Percentiles rank a stretch among this genome's conserved stretches.
These are phyloP conservation scores for Atkinsonella hypoxylon DNA, from an alignment of 2,329 filamentous ascomycete genomes.

Conservation along the genomic window DNA sequence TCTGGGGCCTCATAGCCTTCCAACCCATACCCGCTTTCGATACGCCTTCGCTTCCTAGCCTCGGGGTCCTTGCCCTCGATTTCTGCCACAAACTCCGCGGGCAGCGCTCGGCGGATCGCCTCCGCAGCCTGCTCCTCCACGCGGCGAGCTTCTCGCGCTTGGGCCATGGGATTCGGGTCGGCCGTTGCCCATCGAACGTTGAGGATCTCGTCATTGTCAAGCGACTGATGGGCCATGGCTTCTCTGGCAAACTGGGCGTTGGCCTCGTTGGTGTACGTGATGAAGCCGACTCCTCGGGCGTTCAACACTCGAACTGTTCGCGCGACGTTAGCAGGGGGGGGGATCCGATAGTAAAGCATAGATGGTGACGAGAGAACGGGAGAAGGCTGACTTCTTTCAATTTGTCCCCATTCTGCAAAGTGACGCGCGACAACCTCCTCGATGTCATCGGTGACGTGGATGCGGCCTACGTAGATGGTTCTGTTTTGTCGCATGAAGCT, in stretches of 20 bases:
- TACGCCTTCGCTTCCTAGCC: conserved; percentile 74
- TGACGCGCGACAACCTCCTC: conserved; percentile 92
- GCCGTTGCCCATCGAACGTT: conserved; percentile 97
- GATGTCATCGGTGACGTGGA: conserved; percentile 93
- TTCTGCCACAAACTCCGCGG: conserved; percentile 83
- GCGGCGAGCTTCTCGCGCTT: conserved; percentile 76
- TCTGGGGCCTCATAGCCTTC: conserved; percentile 91
- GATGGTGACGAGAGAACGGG: not conserved
- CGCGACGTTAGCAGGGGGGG: not conserved
- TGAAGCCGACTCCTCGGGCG: conserved; percentile 79
- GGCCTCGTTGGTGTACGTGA: conserved; percentile 85
- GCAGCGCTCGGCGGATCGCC: conserved; percentile 76
- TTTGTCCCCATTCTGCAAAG: conserved; percentile 91
- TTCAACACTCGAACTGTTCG: conserved; percentile 63
- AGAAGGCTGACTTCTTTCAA: conserved; percentile 53
- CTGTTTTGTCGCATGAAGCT: conserved; percentile 89
- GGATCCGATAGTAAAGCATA: not conserved
- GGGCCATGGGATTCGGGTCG: conserved; percentile 89
- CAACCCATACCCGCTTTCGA: conserved; percentile 80
- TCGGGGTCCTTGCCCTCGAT: conserved; percentile 85
- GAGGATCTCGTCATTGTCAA: conserved; percentile 84
- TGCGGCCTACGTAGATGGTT: conserved; percentile 84
- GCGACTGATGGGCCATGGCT: conserved; percentile 86
- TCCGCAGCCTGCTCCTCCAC: conserved; percentile 96
- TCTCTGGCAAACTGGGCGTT: conserved; percentile 88